Evolutionary conservation across 2,329 filamentous ascomycete genomes (phyloP).

Genomic region (Hirsutella minnesotensis): DNA sequence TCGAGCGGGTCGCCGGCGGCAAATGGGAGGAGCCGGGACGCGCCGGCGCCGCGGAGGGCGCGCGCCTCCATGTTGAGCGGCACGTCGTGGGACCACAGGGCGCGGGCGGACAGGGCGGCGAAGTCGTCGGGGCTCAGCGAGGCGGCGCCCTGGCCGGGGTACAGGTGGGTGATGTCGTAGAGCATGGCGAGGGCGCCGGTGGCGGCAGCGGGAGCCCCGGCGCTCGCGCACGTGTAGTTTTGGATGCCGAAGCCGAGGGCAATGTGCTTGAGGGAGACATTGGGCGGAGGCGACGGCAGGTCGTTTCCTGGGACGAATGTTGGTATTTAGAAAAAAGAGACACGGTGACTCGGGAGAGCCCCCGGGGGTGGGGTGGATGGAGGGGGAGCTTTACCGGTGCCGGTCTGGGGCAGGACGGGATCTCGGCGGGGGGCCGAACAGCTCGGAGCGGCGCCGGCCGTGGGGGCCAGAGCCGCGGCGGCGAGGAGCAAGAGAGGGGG

Average conservation of each 20-base stretch:
- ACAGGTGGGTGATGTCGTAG: constrained; percentile 43
- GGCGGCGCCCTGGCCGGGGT: constrained; percentile 27
- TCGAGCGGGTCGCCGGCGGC: constrained; percentile 23
- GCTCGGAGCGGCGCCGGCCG: background rate
- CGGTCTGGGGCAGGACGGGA: constrained; percentile 25
- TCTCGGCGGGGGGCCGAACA: constrained; percentile 1
- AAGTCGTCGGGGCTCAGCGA: constrained; percentile 28
- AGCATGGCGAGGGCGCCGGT: constrained; percentile 47
- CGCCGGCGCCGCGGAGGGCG: constrained; percentile 17
- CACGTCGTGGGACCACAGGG: constrained; percentile 27
- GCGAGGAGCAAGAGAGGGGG: constrained; percentile 20
- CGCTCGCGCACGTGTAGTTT: constrained; percentile 51
- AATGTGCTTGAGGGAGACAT: constrained; percentile 37
- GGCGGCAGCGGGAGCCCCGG: constrained; percentile 22
- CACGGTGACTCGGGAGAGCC: constrained; percentile 4
- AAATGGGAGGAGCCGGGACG: constrained; percentile 34
- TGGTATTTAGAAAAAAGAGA: no score
- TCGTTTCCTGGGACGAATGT: constrained; percentile 20
- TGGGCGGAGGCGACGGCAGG: constrained; percentile 28
- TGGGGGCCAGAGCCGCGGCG: constrained; percentile 15
- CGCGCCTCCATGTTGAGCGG: constrained; percentile 34
- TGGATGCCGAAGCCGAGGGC: constrained; percentile 53
- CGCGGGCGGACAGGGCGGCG: constrained; percentile 24
- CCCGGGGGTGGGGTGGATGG: background rate
- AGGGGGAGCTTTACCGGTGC: constrained; percentile 20